Conservation (phyloP, 768 basidiomycete genomes). For the Xanthoconium purpureum region DNA sequence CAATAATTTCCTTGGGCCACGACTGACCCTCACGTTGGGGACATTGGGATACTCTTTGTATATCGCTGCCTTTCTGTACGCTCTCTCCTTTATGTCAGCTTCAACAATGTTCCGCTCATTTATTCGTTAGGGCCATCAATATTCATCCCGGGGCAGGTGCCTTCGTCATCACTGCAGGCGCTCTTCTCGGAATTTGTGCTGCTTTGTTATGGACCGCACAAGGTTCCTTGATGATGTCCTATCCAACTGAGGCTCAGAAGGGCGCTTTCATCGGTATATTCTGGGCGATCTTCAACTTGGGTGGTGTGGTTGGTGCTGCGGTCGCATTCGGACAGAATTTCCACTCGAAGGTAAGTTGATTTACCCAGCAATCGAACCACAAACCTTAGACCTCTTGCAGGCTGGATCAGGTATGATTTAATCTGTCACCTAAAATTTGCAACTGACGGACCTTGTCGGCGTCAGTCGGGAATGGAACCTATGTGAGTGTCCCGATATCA, state of each 20-base stretch:
- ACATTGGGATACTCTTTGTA: too few species aligned
- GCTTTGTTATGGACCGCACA: slow-evolving; percentile 54
- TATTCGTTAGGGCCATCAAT: slow-evolving; percentile 40
- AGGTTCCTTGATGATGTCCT: slow-evolving; percentile 53
- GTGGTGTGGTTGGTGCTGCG: slow-evolving; percentile 73
- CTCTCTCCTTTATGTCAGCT: not conserved
- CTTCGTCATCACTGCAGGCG: slow-evolving; percentile 49
- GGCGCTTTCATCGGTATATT: slow-evolving; percentile 51
- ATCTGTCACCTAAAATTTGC: not conserved
- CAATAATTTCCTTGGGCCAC: not conserved
- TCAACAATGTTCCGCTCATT: not conserved
- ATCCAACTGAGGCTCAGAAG: slow-evolving; percentile 56
- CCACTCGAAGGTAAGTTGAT: slow-evolving; percentile 49
- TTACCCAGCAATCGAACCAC: not conserved
- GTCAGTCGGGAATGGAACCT: slow-evolving; percentile 73
- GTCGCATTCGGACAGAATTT: slow-evolving; percentile 74
- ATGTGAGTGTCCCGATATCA: slow-evolving; percentile 55
- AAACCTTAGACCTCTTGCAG: slow-evolving; percentile 10
- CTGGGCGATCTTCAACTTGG: slow-evolving; percentile 76
- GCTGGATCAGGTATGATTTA: slow-evolving; percentile 27
- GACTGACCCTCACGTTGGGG: too few species aligned
- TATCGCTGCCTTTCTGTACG: slow-evolving; percentile 34
- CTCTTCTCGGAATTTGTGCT: slow-evolving; percentile 48
- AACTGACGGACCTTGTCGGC: not conserved
- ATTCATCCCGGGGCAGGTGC: slow-evolving; percentile 37